These are phyloP conservation scores for Kwoniella botswanensis DNA, from an alignment of 768 basidiomycete genomes.

Conservation along the genomic window DNA sequence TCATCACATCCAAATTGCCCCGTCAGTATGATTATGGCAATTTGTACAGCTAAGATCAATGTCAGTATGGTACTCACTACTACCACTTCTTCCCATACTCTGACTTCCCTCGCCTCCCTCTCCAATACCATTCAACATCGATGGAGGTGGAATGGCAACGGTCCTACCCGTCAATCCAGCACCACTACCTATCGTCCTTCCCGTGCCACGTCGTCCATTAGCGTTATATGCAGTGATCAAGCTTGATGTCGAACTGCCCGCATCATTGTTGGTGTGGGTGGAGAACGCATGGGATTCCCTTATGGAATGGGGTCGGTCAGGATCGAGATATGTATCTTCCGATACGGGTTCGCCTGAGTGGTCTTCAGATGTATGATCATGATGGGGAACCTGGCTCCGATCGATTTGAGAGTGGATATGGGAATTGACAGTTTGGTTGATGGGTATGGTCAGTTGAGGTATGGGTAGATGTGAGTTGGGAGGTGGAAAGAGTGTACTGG, in stretches of 20 bases:
- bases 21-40: not conserved
- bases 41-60: no score
- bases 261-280: not conserved
- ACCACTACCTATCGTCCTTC: conserved; percentile 17
- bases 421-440: not conserved
- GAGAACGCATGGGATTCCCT: conserved; percentile 9
- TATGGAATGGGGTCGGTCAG: not conserved
- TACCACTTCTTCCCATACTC: not conserved
- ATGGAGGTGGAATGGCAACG: conserved; percentile 14
- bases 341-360: conserved; percentile 10
- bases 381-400: not conserved
- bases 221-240: conserved; percentile 13
- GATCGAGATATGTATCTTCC: conserved; percentile 16
- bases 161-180: conserved; percentile 23
- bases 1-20: not conserved
- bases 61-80: conserved; percentile 8
- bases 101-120: not conserved
- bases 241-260: conserved; percentile 11
- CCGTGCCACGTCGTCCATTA: not conserved
- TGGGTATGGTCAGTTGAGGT: not conserved
- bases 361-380: not conserved
- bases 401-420: not conserved
- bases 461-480: not conserved
- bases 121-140: not conserved
- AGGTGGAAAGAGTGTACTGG: not conserved